Percentiles rank a stretch among this genome's conserved stretches.
These are phyloP conservation scores for Picea abies DNA, from an alignment of 83 land plant genomes.

Conservation along the genomic window DNA sequence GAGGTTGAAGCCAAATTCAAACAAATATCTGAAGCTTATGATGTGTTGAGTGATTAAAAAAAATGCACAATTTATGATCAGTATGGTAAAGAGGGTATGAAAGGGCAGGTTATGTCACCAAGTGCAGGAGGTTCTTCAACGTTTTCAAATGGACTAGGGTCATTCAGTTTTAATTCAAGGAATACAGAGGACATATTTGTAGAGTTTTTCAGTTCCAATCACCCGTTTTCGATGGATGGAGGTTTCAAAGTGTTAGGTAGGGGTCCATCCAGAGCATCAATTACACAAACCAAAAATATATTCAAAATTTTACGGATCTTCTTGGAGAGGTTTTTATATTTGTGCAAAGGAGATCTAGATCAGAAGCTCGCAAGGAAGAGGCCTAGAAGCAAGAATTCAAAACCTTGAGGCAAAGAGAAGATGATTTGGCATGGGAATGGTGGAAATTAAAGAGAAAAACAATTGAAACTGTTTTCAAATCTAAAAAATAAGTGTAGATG, in stretches of 20 bases:
- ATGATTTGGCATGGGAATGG: too few species aligned
- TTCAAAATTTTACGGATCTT: too few species aligned
- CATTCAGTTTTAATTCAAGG: slow-evolving; percentile 71
- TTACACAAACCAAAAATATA: too few species aligned
- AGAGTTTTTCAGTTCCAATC: slow-evolving; percentile 80
- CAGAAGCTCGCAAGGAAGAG: too few species aligned
- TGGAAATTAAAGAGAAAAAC: too few species aligned
- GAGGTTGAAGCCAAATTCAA: slow-evolving; percentile 72
- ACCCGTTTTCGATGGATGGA: slow-evolving; percentile 52
- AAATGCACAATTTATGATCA: slow-evolving; percentile 83
- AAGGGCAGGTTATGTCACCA: slow-evolving; percentile 67
- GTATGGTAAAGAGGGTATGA: slow-evolving; percentile 80
- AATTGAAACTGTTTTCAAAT: too few species aligned
- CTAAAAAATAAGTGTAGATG: too few species aligned
- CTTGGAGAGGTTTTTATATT: too few species aligned
- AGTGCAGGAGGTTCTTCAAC: slow-evolving; percentile 33
- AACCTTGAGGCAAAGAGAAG: too few species aligned
- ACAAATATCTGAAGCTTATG: slow-evolving; percentile 76
- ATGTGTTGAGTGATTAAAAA: slow-evolving; percentile 75
- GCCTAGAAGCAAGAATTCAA: too few species aligned
- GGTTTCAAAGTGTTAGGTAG: slow-evolving; percentile 1
- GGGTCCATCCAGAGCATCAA: not conserved
- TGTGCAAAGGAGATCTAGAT: too few species aligned
- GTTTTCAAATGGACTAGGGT: not conserved
- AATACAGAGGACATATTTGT: slow-evolving; percentile 90